phyloP scores from a whole-genome alignment of 495 filamentous ascomycete genomes.

The Penicillium argentinense region DNA sequence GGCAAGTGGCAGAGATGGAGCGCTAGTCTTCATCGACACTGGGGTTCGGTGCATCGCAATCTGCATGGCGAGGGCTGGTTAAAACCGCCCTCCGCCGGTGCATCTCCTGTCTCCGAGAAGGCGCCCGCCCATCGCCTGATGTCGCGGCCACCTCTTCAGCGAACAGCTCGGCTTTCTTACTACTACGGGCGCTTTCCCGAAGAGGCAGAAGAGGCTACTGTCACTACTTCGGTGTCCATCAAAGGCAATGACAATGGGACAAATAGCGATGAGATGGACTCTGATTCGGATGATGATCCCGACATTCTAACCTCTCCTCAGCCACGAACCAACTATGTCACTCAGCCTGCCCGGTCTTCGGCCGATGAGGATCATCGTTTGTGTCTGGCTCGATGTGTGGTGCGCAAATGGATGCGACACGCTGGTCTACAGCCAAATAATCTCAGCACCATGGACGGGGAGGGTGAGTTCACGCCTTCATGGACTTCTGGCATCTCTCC shows the following conservation, averaged over 20 bases:
- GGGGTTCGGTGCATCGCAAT: conserved; percentile 57
- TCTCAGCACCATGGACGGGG: conserved; percentile 42
- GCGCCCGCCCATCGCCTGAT: conserved; percentile 12
- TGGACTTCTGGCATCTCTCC: conserved; percentile 83
- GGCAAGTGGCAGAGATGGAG: conserved; percentile 72
- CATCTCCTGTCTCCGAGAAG: conserved; percentile 33
- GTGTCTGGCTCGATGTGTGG: conserved; percentile 57
- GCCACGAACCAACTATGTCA: conserved; percentile 42
- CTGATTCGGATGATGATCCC: conserved; percentile 45
- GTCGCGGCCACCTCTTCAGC: conserved; percentile 23
- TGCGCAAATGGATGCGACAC: conserved; percentile 72
- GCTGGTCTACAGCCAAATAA: conserved; percentile 54
- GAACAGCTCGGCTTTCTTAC: conserved; percentile 27
- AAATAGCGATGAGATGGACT: conserved; percentile 40
- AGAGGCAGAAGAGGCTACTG: conserved; percentile 33
- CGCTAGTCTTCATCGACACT: conserved; percentile 56
- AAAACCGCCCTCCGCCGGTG: conserved; percentile 30
- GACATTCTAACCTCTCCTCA: conserved; percentile 40
- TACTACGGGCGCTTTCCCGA: conserved; percentile 47
- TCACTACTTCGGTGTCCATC: conserved; percentile 26
- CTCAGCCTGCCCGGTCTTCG: conserved; percentile 34
- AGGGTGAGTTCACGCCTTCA: conserved; percentile 56
- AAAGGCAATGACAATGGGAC: conserved; percentile 15
- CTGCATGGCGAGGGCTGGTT: conserved; percentile 46
- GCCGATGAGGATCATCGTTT: conserved; percentile 41